These are phyloP conservation scores for Aspergillus sojae DNA, from an alignment of 2,329 filamentous ascomycete genomes.

Conservation along the genomic window DNA sequence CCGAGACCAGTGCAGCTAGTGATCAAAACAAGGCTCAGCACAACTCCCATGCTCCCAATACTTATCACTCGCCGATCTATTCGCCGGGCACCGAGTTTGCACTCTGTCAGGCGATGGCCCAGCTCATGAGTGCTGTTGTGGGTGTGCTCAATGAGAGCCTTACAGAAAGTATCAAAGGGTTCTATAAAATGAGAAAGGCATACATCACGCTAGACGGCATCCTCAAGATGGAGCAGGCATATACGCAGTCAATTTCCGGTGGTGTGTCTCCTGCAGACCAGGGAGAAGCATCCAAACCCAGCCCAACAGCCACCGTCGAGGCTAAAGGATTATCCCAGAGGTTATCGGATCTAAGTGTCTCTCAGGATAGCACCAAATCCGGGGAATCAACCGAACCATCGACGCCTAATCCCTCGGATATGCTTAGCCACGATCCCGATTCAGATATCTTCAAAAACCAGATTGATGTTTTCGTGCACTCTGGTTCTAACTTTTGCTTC, in stretches of 20 bases:
- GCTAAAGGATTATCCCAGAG: slow-evolving; percentile 22
- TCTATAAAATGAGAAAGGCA: slow-evolving; percentile 89
- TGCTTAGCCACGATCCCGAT: slow-evolving; percentile 56
- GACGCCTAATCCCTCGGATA: slow-evolving; percentile 27
- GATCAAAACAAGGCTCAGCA: slow-evolving; percentile 76
- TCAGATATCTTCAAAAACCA: slow-evolving; percentile 70
- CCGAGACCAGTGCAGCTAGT: slow-evolving; percentile 74
- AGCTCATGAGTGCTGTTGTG: slow-evolving; percentile 86
- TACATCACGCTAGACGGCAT: slow-evolving; percentile 81
- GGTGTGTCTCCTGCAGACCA: slow-evolving; percentile 11
- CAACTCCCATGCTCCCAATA: slow-evolving; percentile 54
- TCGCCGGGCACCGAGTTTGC: slow-evolving; percentile 84
- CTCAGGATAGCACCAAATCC: slow-evolving; percentile 19
- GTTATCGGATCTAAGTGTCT: slow-evolving; percentile 28
- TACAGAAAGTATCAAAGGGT: slow-evolving; percentile 86
- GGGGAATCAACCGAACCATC: slow-evolving; percentile 24
- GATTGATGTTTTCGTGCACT: slow-evolving; percentile 85
- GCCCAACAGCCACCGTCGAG: slow-evolving; percentile 16
- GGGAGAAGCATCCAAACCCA: slow-evolving; percentile 17
- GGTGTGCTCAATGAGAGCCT: slow-evolving; percentile 89
- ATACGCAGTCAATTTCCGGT: slow-evolving; percentile 40
- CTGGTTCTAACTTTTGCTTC: slow-evolving; percentile 85
- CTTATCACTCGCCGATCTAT: slow-evolving; percentile 68
- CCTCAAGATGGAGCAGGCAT: slow-evolving; percentile 71
- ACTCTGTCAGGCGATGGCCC: slow-evolving; percentile 79